Base-by-base conservation (phyloP, 108 stramenopile species). In the Pseudonitzschia delicatissima region DNA sequence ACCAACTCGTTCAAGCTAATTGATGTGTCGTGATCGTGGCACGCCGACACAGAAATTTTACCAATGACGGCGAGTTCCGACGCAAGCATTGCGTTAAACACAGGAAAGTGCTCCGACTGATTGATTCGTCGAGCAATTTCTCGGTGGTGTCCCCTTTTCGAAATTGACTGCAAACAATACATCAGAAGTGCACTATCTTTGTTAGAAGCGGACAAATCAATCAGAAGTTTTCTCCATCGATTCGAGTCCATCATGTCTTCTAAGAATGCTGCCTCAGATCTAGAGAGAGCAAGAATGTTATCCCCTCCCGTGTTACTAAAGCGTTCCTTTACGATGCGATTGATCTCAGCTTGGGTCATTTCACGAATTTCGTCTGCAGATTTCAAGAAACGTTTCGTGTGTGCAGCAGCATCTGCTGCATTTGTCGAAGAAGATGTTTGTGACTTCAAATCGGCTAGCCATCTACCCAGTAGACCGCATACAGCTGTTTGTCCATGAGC, bases 61-160 rank as follows among this genome's bases (percentile, higher is more conserved):
- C 81, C 92, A 35, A 83, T 67, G 7, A 85, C 66, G 8, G 83
- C 34, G 2, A 94, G 66, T 68, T 94, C 92, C 8, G 84, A 87
- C 34, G 64, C 52, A 25, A 94, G 62, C 87, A 94, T 91, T 12
- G 85, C 80, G 68, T 83, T 83, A 45, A 90, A 89, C 4, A 94
- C 92, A 1, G 86, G 72, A 76, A 94, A 94, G 51, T 91, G 88
- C 52, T 94, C 92, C 9, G 86, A 87, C 62, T 89, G 92, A 45
- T 94, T 86, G 57, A 94, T 87, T 40, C 92, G 61, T 40, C 84
- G 77, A 13, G 89, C 87, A 45, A 94, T 91, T 55, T 87, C 92
- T 35, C 92, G 75, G 71, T 94, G 92, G 53, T 94, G 82, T 17
- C 92, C 92, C 47, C 80, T 58, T 26, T 91, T 87, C 17, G 89